Conservation (phyloP, 108 stramenopile genomes). For the Aurantiochytrium sp. region DNA sequence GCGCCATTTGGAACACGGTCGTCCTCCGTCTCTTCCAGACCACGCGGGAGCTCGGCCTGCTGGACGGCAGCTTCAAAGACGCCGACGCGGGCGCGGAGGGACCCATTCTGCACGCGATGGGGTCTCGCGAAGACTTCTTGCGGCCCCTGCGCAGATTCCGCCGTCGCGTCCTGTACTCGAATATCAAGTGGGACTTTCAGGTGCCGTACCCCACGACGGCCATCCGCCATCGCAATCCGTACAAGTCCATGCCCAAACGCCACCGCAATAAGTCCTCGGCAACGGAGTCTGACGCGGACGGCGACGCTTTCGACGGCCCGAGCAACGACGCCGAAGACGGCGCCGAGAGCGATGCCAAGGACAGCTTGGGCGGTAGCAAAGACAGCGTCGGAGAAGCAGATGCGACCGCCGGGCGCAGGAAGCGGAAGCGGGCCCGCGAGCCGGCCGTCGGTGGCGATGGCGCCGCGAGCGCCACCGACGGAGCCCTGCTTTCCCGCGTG, state of each 20-base stretch:
- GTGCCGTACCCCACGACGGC: neutral
- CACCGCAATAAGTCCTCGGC: too few species aligned
- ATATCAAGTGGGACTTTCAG: neutral
- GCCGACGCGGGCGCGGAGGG: neutral
- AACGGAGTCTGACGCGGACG: too few species aligned
- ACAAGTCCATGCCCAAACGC: too few species aligned
- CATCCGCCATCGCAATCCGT: neutral
- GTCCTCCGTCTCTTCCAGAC: neutral
- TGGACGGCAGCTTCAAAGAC: neutral
- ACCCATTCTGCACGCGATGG: neutral
- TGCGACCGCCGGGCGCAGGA: too few species aligned
- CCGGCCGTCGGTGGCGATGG: too few species aligned
- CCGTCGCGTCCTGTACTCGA: neutral
- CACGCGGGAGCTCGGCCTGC: neutral
- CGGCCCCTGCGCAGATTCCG: neutral
- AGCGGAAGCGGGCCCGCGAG: too few species aligned
- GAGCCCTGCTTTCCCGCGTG: neutral
- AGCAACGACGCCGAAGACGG: too few species aligned
- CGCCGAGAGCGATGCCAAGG: too few species aligned
- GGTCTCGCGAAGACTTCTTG: neutral
- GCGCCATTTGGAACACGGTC: neutral
- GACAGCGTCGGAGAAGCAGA: too few species aligned
- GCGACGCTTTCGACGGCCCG: too few species aligned
- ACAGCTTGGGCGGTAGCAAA: too few species aligned
- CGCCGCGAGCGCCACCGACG: neutral